Percentiles rank a stretch among this genome's conserved stretches.
phyloP scores from a whole-genome alignment of 352 stramenopile species.

The Elongisporangium senticosum region DNA sequence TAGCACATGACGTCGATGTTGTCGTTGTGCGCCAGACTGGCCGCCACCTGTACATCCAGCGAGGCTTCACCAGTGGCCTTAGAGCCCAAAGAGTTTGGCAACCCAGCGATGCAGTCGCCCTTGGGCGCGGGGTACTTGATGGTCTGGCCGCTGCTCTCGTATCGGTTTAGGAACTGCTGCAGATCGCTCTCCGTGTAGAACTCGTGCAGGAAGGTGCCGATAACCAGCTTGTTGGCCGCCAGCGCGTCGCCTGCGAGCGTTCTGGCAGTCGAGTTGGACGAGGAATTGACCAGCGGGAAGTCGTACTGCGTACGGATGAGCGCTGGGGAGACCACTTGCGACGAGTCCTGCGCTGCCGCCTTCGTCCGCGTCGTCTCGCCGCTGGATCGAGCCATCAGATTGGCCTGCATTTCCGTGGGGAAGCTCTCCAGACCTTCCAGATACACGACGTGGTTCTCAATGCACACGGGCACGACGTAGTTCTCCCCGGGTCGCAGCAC shows the following conservation, averaged over 20 bases:
- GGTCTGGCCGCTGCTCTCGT: constrained; percentile 7
- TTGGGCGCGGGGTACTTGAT: constrained; percentile 18
- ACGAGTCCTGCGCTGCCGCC: constrained; percentile 8
- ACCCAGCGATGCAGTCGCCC: constrained; percentile 33
- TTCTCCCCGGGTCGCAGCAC: constrained; percentile 35
- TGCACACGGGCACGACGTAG: constrained; percentile 29
- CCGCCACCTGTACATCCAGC: constrained; percentile 58
- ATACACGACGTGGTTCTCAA: constrained; percentile 44
- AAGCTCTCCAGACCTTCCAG: constrained; percentile 72
- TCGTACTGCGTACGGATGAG: constrained; percentile 58
- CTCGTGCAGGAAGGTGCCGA: constrained; percentile 68
- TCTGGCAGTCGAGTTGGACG: background rate
- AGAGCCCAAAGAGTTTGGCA: constrained; percentile 2
- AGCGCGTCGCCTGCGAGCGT: constrained; percentile 11
- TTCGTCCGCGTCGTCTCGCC: background rate
- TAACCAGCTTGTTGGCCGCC: constrained; percentile 41
- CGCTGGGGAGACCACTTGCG: constrained; percentile 26
- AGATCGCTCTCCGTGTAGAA: constrained; percentile 62
- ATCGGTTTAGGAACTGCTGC: constrained; percentile 25
- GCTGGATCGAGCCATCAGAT: constrained; percentile 20
- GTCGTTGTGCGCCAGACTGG: constrained; percentile 36
- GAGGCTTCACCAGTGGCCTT: constrained; percentile 57
- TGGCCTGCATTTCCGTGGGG: constrained; percentile 57
- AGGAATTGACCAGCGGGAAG: constrained; percentile 19
- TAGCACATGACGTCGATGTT: constrained; percentile 62